Percentiles rank a stretch among this genome's conserved stretches.
Evolutionary conservation across 768 basidiomycete species (phyloP).

Genomic region (Mycena haematopus): DNA sequence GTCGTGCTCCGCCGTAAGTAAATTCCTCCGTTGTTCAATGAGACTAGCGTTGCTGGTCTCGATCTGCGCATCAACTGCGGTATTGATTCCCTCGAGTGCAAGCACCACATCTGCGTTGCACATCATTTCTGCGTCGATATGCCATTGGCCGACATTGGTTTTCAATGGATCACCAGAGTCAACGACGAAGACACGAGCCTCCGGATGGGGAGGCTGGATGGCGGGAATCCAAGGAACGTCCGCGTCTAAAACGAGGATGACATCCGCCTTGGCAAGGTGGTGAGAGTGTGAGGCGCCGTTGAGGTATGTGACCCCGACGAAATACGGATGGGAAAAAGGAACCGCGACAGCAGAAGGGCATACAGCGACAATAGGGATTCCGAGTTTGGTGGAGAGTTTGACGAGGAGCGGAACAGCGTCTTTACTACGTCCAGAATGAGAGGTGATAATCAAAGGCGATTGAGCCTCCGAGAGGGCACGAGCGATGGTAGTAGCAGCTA

Average conservation of each 20-base stretch:
- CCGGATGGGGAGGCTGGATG: slow-evolving; percentile 48
- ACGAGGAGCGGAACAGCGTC: slow-evolving; percentile 52
- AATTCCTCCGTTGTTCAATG: slow-evolving; percentile 26
- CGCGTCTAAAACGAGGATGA: slow-evolving; percentile 67
- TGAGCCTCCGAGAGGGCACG: slow-evolving; percentile 55
- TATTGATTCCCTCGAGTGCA: slow-evolving; percentile 57
- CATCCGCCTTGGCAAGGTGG: slow-evolving; percentile 61
- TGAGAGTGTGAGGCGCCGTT: slow-evolving; percentile 49
- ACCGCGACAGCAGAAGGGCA: slow-evolving; percentile 59
- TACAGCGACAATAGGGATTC: slow-evolving; percentile 59
- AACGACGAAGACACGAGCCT: slow-evolving; percentile 62
- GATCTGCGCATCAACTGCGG: slow-evolving; percentile 38
- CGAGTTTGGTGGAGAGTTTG: slow-evolving; percentile 55
- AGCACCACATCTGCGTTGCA: slow-evolving; percentile 62
- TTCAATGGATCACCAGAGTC: slow-evolving; percentile 71
- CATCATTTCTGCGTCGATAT: slow-evolving; percentile 62
- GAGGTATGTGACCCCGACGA: slow-evolving; percentile 59
- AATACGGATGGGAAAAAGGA: slow-evolving; percentile 62
- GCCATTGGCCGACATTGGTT: slow-evolving; percentile 52
- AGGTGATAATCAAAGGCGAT: slow-evolving; percentile 69
- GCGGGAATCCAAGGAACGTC: slow-evolving; percentile 71
- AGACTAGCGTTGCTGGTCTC: slow-evolving; percentile 24
- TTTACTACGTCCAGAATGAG: slow-evolving; percentile 63
- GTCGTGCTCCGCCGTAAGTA: slow-evolving; percentile 32
- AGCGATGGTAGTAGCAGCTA: slow-evolving; percentile 49